Base-by-base conservation (phyloP, 495 filamentous ascomycete genomes). In the Hypomontagnella submonticulosa region DNA sequence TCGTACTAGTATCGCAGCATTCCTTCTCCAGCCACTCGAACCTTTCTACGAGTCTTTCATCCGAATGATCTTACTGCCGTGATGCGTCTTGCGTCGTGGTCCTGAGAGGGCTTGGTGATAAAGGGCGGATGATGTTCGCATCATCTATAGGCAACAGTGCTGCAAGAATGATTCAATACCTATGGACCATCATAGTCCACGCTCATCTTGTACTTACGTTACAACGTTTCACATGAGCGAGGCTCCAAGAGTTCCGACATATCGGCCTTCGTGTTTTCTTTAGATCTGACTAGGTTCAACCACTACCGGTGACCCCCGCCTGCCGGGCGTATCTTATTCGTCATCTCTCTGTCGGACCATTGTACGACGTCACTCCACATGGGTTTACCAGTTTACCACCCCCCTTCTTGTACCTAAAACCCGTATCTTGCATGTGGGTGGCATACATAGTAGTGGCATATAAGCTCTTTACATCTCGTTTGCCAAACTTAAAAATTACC, bases 171-270 rank as follows among this genome's bases (percentile, higher is more conserved):
- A 80, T 58, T 6, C 12, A 56, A 44, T 56, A n/a, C n/a, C n/a
- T n/a, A 46, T 52, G 81, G 79, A 75, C 81, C 81, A 78, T 84
- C 81, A 84, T 84, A 84, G 81, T 84, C 81, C 81, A 68, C 72
- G 76, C 73, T 79, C 74, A 75, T 73, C 75, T 76, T 51, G 52
- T 73, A 43, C 34, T 61, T 57, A 33, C 48, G 61, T 66, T 72
- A 67, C 66, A 48, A 30, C 37, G 19, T 54, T 77, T 58, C 48
- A 81, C 80, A 71, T 74, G 70, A 77, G 78, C 76, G 81, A 75
- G 81, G 81, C 81, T 84, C 81, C 81, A 71, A 77, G 79, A 63
- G 81, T 67, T 82, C 81, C 81, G 68, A 84, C 81, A 84, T 79
- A 52, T 64, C 40, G 16, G 27, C n/a, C 33, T 33, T 55, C n/a